Conservation (phyloP, 2,329 filamentous ascomycete species). For the Calonectria multiphialidica region DNA sequence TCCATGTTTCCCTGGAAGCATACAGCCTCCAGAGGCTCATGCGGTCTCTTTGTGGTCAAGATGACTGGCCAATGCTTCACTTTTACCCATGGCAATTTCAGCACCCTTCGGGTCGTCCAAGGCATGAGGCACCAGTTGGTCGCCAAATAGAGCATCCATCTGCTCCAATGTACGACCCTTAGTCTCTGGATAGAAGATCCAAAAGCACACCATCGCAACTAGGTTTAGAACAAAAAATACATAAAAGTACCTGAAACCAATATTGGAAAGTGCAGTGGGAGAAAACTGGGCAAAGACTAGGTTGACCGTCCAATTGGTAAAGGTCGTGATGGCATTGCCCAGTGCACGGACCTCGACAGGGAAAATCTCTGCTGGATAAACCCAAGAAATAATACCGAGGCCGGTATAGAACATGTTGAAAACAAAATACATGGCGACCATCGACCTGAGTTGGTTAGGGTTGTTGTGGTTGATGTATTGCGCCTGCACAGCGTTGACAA, state of each 20-base stretch:
- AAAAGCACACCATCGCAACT: too few relatives aligned
- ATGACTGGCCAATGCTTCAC: too few relatives aligned
- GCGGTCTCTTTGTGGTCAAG: too few relatives aligned
- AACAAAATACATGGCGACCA: conserved; percentile 50
- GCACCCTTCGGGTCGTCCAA: too few relatives aligned
- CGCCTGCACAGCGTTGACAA: conserved; percentile 44
- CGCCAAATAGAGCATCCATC: too few relatives aligned
- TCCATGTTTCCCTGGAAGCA: too few relatives aligned
- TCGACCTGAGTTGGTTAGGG: conserved; percentile 40
- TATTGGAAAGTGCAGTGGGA: conserved; percentile 47
- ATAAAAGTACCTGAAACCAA: not conserved
- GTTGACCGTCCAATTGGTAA: conserved; percentile 47
- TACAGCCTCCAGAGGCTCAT: too few relatives aligned
- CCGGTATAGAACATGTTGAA: conserved; percentile 46
- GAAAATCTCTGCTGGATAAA: conserved; percentile 55
- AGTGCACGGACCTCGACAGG: conserved; percentile 48
- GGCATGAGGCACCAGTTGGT: too few relatives aligned
- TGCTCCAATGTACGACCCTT: too few relatives aligned
- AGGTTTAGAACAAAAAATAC: not conserved
- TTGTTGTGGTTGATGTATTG: conserved; percentile 41
- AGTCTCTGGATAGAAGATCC: too few relatives aligned
- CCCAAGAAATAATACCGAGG: conserved; percentile 59
- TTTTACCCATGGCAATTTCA: too few relatives aligned
- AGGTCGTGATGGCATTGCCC: conserved; percentile 44
- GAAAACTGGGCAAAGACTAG: conserved; percentile 63